A percentile compares a stretch with the other conserved stretches of the same genome.
Evolutionary conservation across 192 early-diverging fungal species (phyloP).

Genomic region (Coemansia sp.): DNA sequence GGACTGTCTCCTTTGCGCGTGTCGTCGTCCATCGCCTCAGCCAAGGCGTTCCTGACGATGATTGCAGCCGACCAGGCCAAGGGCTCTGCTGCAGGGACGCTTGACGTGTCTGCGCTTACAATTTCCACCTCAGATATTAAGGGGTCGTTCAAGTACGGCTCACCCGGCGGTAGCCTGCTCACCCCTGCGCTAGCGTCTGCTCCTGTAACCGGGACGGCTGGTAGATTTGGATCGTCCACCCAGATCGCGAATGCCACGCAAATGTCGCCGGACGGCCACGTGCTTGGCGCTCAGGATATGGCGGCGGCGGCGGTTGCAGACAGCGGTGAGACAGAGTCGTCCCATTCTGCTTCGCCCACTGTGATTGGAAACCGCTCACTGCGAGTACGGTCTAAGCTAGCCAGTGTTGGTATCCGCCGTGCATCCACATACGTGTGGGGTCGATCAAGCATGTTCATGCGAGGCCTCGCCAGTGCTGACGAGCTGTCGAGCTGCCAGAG

Average conservation of each 20-base stretch:
- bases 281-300: not conserved
- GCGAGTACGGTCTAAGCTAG: slow-evolving; percentile 41
- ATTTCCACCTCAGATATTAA: slow-evolving; percentile 10
- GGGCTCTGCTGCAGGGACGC: not conserved
- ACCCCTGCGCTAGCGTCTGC: slow-evolving; percentile 15
- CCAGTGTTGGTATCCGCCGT: slow-evolving; percentile 44
- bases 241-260: not conserved
- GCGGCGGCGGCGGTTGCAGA: not conserved
- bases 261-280: not conserved
- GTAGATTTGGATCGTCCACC: not conserved
- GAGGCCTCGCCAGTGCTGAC: slow-evolving; percentile 40
- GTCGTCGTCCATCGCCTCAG: slow-evolving; percentile 46
- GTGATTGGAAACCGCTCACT: slow-evolving; percentile 29
- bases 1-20: slow-evolving; percentile 3
- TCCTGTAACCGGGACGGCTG: not conserved
- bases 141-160: not conserved
- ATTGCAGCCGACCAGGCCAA: slow-evolving; percentile 28
- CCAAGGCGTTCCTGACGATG: slow-evolving; percentile 48
- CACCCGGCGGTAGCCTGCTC: not conserved
- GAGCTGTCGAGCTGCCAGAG: slow-evolving; percentile 22
- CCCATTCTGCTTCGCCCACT: slow-evolving; percentile 9
- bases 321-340: not conserved
- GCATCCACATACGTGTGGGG: slow-evolving; percentile 55
- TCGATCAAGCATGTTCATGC: slow-evolving; percentile 52
- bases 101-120: not conserved